A percentile compares a stretch with the other conserved stretches of the same genome.
phyloP scores from a whole-genome alignment of 495 filamentous ascomycete species.

The Bombardia bombarda region DNA sequence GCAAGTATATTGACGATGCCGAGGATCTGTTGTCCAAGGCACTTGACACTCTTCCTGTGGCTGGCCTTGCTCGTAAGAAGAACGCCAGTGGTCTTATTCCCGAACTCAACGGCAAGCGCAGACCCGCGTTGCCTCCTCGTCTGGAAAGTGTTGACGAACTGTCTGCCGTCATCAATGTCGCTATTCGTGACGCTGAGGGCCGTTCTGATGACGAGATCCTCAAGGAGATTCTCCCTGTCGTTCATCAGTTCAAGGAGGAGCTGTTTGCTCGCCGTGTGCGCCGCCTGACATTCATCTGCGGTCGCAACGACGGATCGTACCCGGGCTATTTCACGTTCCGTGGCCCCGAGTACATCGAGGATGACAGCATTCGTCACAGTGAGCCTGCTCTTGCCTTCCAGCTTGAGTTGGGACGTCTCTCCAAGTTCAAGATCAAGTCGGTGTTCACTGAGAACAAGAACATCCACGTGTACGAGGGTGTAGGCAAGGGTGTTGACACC shows the following conservation, averaged over 20 bases:
- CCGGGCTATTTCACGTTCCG: conserved; percentile 98
- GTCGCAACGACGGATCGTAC: conserved; percentile 88
- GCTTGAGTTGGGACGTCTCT: conserved; percentile 84
- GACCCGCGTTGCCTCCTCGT: conserved; percentile 36
- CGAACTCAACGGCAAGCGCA: conserved; percentile 65
- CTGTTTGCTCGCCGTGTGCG: conserved; percentile 72
- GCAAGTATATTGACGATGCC: conserved; percentile 85
- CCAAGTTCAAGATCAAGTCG: conserved; percentile 95
- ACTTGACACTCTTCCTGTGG: conserved; percentile 67
- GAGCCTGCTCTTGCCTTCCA: conserved; percentile 97
- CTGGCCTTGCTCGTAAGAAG: conserved; percentile 31
- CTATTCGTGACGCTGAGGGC: conserved; percentile 82
- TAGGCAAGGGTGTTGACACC: conserved; percentile 86
- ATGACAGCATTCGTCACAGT: conserved; percentile 90
- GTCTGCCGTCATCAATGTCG: conserved; percentile 84
- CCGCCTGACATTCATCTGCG: conserved; percentile 92
- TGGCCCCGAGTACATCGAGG: conserved; percentile 80
- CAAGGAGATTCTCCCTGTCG: conserved; percentile 59
- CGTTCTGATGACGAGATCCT: conserved; percentile 77
- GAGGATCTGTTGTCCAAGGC: conserved; percentile 78
- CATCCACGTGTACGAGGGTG: conserved; percentile 95
- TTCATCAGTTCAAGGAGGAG: conserved; percentile 79
- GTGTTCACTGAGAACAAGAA: conserved; percentile 98
- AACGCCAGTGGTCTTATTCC: conserved; percentile 52
- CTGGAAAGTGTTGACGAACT: conserved; percentile 60